Evolutionary conservation across 2,329 filamentous ascomycete species (phyloP), one percentile per base, ranked within the genome.

Genomic region (Aspergillus niger): DNA sequence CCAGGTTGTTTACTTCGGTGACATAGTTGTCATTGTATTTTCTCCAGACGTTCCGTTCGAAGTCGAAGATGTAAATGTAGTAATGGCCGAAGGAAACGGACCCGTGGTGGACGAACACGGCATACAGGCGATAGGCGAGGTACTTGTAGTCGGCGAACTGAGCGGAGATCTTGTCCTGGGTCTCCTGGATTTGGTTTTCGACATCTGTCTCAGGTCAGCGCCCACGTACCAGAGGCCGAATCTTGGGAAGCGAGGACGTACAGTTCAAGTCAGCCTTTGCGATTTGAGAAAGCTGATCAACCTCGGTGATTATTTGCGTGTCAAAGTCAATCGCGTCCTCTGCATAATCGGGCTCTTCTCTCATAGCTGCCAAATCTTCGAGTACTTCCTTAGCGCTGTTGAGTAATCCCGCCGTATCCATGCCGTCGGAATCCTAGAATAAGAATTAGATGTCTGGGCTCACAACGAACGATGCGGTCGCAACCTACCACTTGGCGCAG

Each of bases 1-100:
- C 81, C 7, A 85, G 81, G 68, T 91, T 84, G 13, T 81, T 79
- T 26, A 87, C 84, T 64, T 91, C 86, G 2, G 86, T 88, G 24
- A 99, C 92, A 15, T 83, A 84, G 57, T 89, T 89, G 70, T 99
- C 95, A 73, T 99, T 99, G 81, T 97, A 99, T 71, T 91, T 92
- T 59, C 92, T 89, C 93, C 95, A 99, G 20, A 93, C 81, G 38
- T 87, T 79, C 50, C 86, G 85, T 65, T 89, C 85, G 74, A 96
- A 96, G 78, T 98, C 95, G 71, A 88, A 91, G 65, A 99, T 96
- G 84, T 93, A 97, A 48, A 97, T 92, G 89, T 92, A 97, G 78
- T 98, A 99, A 76, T 99, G 95, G 0, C 95, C 95, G 49, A 89
- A 89, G 48, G 82, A 84, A 43, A 89, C 83, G 28, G 77, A 78